Conservation (phyloP, 768 basidiomycete species). For the Boletellus sp. region DNA sequence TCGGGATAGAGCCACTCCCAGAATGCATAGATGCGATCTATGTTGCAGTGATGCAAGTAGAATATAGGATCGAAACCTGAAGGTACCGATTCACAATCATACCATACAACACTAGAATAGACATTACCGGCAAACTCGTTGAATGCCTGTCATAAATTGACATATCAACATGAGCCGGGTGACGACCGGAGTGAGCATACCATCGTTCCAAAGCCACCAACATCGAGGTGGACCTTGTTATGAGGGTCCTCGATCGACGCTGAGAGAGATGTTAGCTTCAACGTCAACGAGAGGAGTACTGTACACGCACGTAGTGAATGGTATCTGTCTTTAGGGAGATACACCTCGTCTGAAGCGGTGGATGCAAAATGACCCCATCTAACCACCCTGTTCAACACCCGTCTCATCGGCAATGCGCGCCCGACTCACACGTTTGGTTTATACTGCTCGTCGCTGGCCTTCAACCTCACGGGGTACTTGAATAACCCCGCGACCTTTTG, state of each 20-base stretch:
- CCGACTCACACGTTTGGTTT: conserved; percentile 16
- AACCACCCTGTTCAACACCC: no score
- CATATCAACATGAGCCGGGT: background rate
- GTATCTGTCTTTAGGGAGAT: no score
- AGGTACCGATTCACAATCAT: background rate
- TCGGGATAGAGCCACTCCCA: conserved; percentile 22
- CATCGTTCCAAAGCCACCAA: conserved; percentile 17
- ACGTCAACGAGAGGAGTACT: no score
- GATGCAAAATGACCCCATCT: no score
- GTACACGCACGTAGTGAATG: no score
- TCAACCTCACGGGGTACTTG: conserved; percentile 15
- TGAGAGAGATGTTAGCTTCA: background rate
- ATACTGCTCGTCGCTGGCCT: conserved; percentile 11
- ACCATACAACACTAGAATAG: background rate
- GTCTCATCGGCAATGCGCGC: background rate
- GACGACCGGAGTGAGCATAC: conserved; percentile 1
- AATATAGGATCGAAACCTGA: conserved; percentile 19
- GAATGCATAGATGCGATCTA: conserved; percentile 18
- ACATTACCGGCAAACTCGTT: conserved; percentile 20
- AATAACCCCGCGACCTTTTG: conserved; percentile 12
- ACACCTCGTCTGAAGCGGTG: no score
- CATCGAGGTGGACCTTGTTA: conserved; percentile 17
- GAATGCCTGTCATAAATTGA: conserved; percentile 2
- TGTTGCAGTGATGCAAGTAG: conserved; percentile 19
- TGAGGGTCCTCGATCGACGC: conserved; percentile 20